Base-by-base conservation (phyloP, 495 filamentous ascomycete genomes). In the Penicillium coprophilum region DNA sequence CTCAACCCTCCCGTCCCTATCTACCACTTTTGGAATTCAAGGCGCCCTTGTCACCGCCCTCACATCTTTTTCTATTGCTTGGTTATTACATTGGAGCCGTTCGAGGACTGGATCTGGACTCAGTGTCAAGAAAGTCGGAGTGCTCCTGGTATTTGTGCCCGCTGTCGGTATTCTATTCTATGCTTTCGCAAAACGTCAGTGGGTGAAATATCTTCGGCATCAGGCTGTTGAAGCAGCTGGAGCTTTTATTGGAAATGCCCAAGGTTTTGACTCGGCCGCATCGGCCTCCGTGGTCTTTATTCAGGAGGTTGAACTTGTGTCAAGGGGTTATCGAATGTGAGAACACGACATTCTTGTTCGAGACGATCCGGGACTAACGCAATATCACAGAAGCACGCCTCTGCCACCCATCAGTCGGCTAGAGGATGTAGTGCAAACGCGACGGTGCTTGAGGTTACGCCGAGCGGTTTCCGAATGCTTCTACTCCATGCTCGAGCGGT, bases 251-350 rank as follows among this genome's bases (percentile, higher is more conserved):
- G 76, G 83, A 24, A 85, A 83, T 59, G 84, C 91, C 38, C 92
- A 94, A 60, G 85, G 88, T 21, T 91, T 95, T 58, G 92, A 97
- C 70, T 83, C 86, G 30, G 86, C 89, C 30, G 87, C 83, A 32
- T 87, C 87, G 50, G 85, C 91, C 24, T 88, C 91, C 2, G 77
- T 98, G 31, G 87, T 87, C 31, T 82, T 97, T 49, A 88, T 98
- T 56, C 93, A 97, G 73, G 94, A 98, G 70, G 93, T 97, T 19
- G 94, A 97, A 72, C 79, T 97, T 47, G 93, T 97, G 12, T 93
- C 93, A 38, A 83, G 93, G 61, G 94, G 94, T 47, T 98, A 97
- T 69, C 82, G 89, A 69, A 83, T 98, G 90, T 93, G 73, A 76
- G 85, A 41, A 20, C 17, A 3, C 13, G 11, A 7, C 8, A 5